Conservation (phyloP, 352 stramenopile species). For the Blastocystis sp. region DNA sequence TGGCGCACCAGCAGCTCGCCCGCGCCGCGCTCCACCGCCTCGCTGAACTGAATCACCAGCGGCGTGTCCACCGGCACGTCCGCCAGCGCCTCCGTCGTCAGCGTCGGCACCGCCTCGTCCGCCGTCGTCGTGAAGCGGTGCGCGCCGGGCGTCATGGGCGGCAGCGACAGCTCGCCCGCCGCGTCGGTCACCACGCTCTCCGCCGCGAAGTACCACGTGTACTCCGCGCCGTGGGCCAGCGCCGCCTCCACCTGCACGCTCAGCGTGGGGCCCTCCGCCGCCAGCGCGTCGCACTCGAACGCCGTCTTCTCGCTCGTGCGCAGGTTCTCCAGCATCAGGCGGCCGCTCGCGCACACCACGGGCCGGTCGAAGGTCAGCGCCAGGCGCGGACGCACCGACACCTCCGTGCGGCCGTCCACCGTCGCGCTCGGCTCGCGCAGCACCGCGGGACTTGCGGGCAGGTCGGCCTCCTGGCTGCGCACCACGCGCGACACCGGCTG, state of each 20-base stretch:
- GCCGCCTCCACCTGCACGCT: neutral
- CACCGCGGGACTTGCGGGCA: neutral
- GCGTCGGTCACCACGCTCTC: neutral
- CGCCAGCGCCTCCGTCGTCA: neutral
- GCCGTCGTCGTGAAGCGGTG: slow-evolving; percentile 26
- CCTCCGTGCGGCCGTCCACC: slow-evolving; percentile 23
- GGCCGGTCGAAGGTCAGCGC: slow-evolving; percentile 1
- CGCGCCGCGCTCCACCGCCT: too few relatives aligned
- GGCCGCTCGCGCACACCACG: neutral
- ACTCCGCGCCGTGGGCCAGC: neutral
- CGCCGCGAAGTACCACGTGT: slow-evolving; percentile 27
- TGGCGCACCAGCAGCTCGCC: too few relatives aligned
- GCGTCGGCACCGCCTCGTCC: neutral
- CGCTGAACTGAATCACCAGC: too few relatives aligned
- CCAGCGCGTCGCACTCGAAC: neutral
- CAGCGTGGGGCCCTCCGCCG: neutral
- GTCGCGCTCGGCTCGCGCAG: neutral
- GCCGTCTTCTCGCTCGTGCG: neutral
- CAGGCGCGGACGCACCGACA: slow-evolving; percentile 35
- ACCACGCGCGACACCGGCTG: neutral
- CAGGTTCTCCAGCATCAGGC: slow-evolving; percentile 30
- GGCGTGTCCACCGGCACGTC: too few relatives aligned
- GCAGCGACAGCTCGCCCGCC: neutral
- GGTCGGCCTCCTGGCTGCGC: neutral
- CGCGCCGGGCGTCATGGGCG: slow-evolving; percentile 15